These are phyloP conservation scores for Amanita phalloides DNA, from an alignment of 768 basidiomycete species.

Conservation along the genomic window DNA sequence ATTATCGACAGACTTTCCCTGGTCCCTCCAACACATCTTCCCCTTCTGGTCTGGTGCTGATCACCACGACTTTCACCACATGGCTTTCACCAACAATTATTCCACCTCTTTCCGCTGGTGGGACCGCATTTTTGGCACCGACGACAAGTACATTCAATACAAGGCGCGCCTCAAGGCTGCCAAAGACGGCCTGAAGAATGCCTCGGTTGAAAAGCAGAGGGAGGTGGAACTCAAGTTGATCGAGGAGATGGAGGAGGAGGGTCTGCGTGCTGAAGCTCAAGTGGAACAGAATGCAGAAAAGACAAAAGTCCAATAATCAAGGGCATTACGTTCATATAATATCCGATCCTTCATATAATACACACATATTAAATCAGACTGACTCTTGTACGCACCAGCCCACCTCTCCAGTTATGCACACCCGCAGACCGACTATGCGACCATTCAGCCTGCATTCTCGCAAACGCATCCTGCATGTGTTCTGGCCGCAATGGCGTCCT, in stretches of 20 bases:
- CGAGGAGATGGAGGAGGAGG: conserved; percentile 66
- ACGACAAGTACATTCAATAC: conserved; percentile 81
- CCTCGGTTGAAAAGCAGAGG: conserved; percentile 39
- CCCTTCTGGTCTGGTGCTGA: conserved; percentile 98
- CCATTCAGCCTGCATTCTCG: conserved; percentile 84
- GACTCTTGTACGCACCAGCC: conserved; percentile 68
- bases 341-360: not conserved
- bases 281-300: conserved; percentile 17
- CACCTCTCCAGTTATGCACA: conserved; percentile 85
- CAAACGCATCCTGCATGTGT: conserved; percentile 87
- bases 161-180: conserved; percentile 53
- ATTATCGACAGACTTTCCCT: conserved; percentile 72
- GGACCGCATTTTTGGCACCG: conserved; percentile 84
- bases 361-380: conserved; percentile 51
- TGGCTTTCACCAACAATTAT: conserved; percentile 91
- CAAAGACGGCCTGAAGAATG: conserved; percentile 43
- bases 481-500: conserved; percentile 69
- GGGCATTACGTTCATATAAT: too few species aligned
- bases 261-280: conserved; percentile 55
- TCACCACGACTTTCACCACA: conserved; percentile 98
- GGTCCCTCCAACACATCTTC: conserved; percentile 86
- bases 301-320: conserved; percentile 7
- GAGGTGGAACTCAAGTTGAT: conserved; percentile 52
- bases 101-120: conserved; percentile 94
- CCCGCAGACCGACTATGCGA: conserved; percentile 73